Conservation (phyloP, 257 asterid genomes). For the Jacaranda copaia region DNA sequence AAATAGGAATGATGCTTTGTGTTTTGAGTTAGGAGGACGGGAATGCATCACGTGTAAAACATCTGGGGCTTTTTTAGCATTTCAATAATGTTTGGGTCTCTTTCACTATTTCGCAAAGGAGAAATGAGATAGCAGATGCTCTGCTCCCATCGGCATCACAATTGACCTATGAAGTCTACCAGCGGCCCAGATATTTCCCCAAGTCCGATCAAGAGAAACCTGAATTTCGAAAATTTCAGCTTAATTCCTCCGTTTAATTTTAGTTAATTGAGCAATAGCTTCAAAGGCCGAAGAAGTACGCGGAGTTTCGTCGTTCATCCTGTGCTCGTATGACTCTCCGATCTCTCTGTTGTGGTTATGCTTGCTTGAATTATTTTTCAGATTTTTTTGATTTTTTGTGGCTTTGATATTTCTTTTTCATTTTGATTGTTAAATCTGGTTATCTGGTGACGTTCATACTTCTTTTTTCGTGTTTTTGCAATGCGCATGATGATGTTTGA, state of each 20-base stretch:
- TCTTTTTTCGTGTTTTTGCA: neutral
- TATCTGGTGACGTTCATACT: neutral
- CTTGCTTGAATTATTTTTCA: slow-evolving; percentile 20
- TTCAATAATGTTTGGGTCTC: neutral
- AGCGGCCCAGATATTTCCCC: neutral
- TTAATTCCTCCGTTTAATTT: slow-evolving; percentile 2
- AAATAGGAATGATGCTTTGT: too few relatives aligned
- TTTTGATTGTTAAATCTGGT: slow-evolving; percentile 17
- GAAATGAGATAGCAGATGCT: neutral
- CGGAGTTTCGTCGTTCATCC: slow-evolving; percentile 8
- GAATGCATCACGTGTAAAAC: slow-evolving; percentile 25
- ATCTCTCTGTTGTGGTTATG: slow-evolving; percentile 31
- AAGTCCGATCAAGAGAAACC: slow-evolving; percentile 11
- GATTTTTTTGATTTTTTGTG: neutral
- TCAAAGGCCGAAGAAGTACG: slow-evolving; percentile 17
- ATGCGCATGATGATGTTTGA: slow-evolving; percentile 11
- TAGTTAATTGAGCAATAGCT: slow-evolving; percentile 10
- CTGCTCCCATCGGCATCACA: neutral
- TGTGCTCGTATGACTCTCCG: slow-evolving; percentile 31
- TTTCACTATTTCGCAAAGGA: neutral
- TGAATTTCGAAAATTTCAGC: neutral
- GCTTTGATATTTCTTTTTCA: neutral
- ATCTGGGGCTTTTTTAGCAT: slow-evolving; percentile 4
- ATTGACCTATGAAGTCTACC: neutral
- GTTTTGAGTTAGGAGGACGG: neutral